phyloP scores from a whole-genome alignment of 2,329 filamentous ascomycete species.

The Colletotrichum shisoi region DNA sequence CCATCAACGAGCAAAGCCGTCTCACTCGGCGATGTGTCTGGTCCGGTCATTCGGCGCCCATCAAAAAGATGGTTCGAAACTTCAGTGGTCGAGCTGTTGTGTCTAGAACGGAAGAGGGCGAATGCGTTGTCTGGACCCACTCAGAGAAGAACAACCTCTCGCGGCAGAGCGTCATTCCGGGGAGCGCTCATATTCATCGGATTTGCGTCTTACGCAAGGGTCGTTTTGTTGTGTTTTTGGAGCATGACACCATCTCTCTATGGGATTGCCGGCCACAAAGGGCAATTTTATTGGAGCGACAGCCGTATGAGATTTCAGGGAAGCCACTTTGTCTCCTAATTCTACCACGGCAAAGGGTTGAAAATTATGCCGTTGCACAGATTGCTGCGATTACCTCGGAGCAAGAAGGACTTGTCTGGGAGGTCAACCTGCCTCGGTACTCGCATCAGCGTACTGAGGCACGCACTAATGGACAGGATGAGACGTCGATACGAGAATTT shows the following conservation, averaged over 20 bases:
- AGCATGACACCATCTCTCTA: conserved; percentile 72
- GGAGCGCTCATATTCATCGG: conserved; percentile 76
- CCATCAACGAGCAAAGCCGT: conserved; percentile 66
- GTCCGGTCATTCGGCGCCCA: conserved; percentile 82
- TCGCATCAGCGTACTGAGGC: conserved; percentile 42
- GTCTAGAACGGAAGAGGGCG: conserved; percentile 79
- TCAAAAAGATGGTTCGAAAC: conserved; percentile 88
- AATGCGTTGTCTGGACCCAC: conserved; percentile 86
- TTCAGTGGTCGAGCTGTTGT: conserved; percentile 81
- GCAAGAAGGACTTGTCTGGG: conserved; percentile 82
- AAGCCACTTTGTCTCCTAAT: conserved; percentile 82
- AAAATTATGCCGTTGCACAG: conserved; percentile 67
- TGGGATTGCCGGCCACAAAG: conserved; percentile 76
- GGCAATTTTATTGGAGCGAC: conserved; percentile 66
- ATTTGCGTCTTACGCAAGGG: conserved; percentile 81
- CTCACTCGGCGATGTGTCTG: conserved; percentile 72
- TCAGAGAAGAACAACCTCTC: conserved; percentile 61
- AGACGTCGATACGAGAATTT: conserved; percentile 67
- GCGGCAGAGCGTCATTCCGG: conserved; percentile 72
- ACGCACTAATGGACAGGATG: conserved; percentile 47
- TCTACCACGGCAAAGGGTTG: conserved; percentile 68
- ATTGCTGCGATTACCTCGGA: conserved; percentile 84
- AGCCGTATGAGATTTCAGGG: conserved; percentile 67
- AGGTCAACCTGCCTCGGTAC: conserved; percentile 68
- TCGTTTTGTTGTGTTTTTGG: conserved; percentile 80